Percentiles rank a stretch among this genome's conserved stretches.
Evolutionary conservation across 1,284 basidiomycete species (phyloP).

Genomic region (Rhodotorula sp.): DNA sequence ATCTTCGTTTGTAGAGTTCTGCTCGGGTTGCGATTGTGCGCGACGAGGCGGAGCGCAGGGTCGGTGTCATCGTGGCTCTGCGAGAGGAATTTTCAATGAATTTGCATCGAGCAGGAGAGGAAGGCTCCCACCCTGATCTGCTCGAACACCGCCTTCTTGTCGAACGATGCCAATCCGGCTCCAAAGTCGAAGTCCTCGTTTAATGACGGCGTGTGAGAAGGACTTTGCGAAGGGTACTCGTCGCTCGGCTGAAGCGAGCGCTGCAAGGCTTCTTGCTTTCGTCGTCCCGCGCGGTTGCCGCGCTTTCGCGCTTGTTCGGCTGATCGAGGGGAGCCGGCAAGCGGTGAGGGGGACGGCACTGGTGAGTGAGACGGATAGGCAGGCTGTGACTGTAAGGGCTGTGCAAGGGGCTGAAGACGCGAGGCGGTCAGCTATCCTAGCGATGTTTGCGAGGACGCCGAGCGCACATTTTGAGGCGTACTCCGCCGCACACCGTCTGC

Average conservation of each 20-base stretch:
- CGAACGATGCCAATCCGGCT: slow-evolving; percentile 33
- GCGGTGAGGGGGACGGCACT: slow-evolving; percentile 3
- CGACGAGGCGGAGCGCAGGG: slow-evolving; percentile 39
- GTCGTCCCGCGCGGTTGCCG: neutral
- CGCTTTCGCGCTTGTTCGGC: neutral
- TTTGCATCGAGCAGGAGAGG: neutral
- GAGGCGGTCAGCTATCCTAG: too few relatives aligned
- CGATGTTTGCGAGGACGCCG: neutral
- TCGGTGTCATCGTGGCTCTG: slow-evolving; percentile 40
- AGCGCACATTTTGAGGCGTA: neutral
- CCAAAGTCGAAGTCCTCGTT: slow-evolving; percentile 42
- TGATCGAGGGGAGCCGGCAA: neutral
- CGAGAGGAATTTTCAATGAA: accelerated
- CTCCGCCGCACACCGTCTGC: neutral
- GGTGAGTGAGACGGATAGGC: neutral
- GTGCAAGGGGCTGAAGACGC: neutral
- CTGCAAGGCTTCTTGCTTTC: too few relatives aligned
- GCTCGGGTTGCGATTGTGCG: slow-evolving; percentile 40
- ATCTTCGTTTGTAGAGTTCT: slow-evolving; percentile 29
- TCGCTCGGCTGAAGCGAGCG: neutral
- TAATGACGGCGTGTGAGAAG: neutral
- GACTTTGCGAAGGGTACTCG: neutral
- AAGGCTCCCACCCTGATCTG: slow-evolving; percentile 30
- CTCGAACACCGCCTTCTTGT: slow-evolving; percentile 40
- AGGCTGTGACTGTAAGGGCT: neutral